Percentiles rank a stretch among this genome's conserved stretches.
These are phyloP conservation scores for Neoscytalidium dimidiatum DNA, from an alignment of 2,329 filamentous ascomycete species.

Conservation along the genomic window DNA sequence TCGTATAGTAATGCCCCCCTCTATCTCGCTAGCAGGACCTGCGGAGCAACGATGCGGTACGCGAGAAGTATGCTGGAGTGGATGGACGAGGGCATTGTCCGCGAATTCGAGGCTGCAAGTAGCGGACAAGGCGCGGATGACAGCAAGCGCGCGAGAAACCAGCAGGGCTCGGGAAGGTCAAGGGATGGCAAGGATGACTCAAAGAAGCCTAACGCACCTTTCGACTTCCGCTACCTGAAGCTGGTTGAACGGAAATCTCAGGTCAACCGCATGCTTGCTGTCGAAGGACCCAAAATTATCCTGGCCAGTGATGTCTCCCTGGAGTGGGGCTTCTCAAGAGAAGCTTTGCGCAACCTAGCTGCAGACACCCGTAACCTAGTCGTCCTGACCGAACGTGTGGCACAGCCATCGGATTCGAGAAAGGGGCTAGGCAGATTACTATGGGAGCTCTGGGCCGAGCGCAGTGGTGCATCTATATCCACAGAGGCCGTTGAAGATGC, in stretches of 20 bases:
- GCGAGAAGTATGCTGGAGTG: conserved; percentile 96
- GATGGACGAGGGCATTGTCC: conserved; percentile 96
- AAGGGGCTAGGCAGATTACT: conserved; percentile 67
- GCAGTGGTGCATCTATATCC: conserved; percentile 27
- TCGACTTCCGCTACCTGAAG: conserved; percentile 85
- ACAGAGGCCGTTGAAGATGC: conserved; percentile 56
- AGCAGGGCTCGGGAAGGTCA: conserved; percentile 40
- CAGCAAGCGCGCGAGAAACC: conserved; percentile 33
- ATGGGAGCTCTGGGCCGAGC: conserved; percentile 60
- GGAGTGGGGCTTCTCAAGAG: conserved; percentile 93
- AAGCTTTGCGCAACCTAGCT: conserved; percentile 73
- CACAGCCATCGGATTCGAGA: conserved; percentile 37
- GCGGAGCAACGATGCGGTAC: conserved; percentile 85
- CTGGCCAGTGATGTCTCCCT: conserved; percentile 86
- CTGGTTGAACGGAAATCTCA: conserved; percentile 81
- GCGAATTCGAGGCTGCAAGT: conserved; percentile 78
- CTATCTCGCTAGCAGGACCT: conserved; percentile 83
- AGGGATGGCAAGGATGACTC: conserved; percentile 42
- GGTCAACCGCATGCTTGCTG: conserved; percentile 67
- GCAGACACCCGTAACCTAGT: conserved; percentile 79
- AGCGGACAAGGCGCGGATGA: conserved; percentile 33
- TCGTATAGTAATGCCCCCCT: conserved; percentile 52
- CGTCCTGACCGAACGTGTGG: conserved; percentile 77
- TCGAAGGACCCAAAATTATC: conserved; percentile 68
- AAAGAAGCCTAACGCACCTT: conserved; percentile 66